A percentile compares a stretch with the other conserved stretches of the same genome.
Conservation (phyloP, 2,329 filamentous ascomycete genomes). For the Blastomyces silverae region DNA sequence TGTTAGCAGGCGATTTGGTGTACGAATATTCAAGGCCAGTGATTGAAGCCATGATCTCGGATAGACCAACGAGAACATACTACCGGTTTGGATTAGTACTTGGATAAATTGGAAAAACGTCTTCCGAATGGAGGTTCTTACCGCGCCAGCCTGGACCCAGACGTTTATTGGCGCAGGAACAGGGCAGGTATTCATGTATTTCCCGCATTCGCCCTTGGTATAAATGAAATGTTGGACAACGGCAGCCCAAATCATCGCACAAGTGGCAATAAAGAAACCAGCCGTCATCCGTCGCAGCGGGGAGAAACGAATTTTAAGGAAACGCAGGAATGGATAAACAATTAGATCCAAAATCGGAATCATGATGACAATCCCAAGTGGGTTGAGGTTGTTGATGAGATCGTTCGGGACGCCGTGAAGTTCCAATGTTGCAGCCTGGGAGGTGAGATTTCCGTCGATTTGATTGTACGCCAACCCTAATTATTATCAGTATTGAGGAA, state of each 20-base stretch:
- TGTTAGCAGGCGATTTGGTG: conserved; percentile 66
- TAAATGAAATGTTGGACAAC: conserved; percentile 56
- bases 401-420: conserved; percentile 53
- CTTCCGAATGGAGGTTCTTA: conserved; percentile 1
- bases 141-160: conserved; percentile 15
- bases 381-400: conserved; percentile 54
- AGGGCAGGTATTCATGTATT: conserved; percentile 47
- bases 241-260: conserved; percentile 52
- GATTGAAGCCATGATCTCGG: conserved; percentile 35
- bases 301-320: conserved; percentile 48
- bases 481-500: conserved; percentile 14
- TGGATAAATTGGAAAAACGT: background rate
- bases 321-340: conserved; percentile 54
- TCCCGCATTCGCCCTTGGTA: conserved; percentile 53
- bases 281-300: conserved; percentile 51
- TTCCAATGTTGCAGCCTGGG: conserved; percentile 52
- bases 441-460: conserved; percentile 36
- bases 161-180: conserved; percentile 27
- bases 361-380: conserved; percentile 54
- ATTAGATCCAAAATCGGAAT: conserved; percentile 45
- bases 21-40: conserved; percentile 63
- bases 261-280: conserved; percentile 50
- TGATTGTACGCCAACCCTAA: conserved; percentile 42
- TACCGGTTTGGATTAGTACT: background rate
- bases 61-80: conserved; percentile 27